phyloP scores from a whole-genome alignment of 176 grass and related monocot genomes.

The Phyllostachys edulis region DNA sequence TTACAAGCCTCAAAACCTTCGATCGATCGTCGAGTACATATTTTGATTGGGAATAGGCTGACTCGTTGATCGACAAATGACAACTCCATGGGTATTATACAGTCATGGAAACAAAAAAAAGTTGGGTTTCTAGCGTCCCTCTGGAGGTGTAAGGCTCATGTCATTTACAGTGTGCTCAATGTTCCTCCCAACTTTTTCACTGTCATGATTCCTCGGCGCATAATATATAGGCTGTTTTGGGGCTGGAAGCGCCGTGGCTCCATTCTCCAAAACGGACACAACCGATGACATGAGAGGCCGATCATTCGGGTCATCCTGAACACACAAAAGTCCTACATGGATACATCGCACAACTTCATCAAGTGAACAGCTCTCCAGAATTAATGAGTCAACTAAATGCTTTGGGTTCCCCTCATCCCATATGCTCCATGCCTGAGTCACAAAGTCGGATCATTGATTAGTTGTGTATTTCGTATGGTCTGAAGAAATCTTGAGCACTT shows the following conservation, averaged over 20 bases:
- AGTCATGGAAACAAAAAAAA: too few species aligned
- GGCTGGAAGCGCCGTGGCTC: constrained; percentile 17
- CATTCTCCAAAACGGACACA: constrained; percentile 31
- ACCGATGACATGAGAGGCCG: constrained; percentile 37
- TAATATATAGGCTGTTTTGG: constrained; percentile 43
- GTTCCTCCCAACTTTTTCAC: background rate
- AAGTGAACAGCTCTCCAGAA: constrained; percentile 7
- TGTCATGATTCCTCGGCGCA: background rate
- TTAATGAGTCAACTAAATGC: constrained; percentile 33
- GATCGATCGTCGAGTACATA: too few species aligned
- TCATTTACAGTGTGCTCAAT: background rate
- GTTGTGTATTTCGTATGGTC: background rate
- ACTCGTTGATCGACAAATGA: too few species aligned
- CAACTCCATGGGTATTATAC: too few species aligned
- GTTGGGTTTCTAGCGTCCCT: too few species aligned
- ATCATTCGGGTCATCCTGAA: constrained; percentile 36
- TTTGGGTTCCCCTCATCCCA: constrained; percentile 8
- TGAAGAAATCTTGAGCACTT: background rate
- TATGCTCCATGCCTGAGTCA: constrained; percentile 36
- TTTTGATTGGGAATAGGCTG: too few species aligned
- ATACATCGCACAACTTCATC: constrained; percentile 23
- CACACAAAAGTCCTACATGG: constrained; percentile 43
- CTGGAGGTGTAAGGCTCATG: background rate
- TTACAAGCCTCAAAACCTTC: too few species aligned
- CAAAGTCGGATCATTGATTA: background rate